A percentile compares a stretch with the other conserved stretches of the same genome.
Evolutionary conservation across 352 stramenopile genomes (phyloP).

Genomic region (Globisporangium radiosum): DNA sequence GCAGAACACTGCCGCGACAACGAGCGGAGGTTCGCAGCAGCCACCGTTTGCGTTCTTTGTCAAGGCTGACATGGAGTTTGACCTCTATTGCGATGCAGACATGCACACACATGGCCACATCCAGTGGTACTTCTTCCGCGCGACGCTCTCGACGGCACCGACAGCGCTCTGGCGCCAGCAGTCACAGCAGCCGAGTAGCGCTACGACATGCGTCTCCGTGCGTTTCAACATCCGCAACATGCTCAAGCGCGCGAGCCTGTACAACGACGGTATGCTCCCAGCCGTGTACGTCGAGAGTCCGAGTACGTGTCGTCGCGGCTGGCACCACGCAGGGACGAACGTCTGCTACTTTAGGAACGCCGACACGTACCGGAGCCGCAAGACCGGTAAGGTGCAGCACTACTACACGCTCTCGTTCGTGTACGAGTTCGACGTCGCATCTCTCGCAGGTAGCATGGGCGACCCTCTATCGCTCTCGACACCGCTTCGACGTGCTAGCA

Average conservation of each 20-base stretch:
- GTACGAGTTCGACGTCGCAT: constrained; percentile 35
- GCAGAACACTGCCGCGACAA: constrained; percentile 3
- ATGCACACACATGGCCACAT: constrained; percentile 71
- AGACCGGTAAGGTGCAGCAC: constrained; percentile 36
- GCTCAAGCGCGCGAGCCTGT: constrained; percentile 80
- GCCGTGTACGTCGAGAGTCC: constrained; percentile 45
- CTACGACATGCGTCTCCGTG: constrained; percentile 21
- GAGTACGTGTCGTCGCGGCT: constrained; percentile 26
- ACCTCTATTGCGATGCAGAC: constrained; percentile 70
- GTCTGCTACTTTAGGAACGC: constrained; percentile 84
- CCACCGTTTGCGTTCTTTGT: constrained; percentile 50
- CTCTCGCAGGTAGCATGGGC: too few species aligned
- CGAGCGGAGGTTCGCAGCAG: background rate
- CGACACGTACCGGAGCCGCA: constrained; percentile 52
- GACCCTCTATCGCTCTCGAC: too few species aligned
- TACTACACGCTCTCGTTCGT: constrained; percentile 80
- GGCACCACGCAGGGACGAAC: constrained; percentile 61
- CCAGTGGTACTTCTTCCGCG: constrained; percentile 89
- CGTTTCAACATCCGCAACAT: constrained; percentile 88
- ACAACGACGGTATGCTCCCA: constrained; percentile 86
- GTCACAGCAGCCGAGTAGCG: background rate
- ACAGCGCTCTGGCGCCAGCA: constrained; percentile 4
- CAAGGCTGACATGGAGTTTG: constrained; percentile 58
- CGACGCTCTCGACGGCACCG: constrained; percentile 15
- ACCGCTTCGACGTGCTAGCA: background rate